Evolutionary conservation across 345 rosid genomes (phyloP).

Genomic region (Combretum micranthum): DNA sequence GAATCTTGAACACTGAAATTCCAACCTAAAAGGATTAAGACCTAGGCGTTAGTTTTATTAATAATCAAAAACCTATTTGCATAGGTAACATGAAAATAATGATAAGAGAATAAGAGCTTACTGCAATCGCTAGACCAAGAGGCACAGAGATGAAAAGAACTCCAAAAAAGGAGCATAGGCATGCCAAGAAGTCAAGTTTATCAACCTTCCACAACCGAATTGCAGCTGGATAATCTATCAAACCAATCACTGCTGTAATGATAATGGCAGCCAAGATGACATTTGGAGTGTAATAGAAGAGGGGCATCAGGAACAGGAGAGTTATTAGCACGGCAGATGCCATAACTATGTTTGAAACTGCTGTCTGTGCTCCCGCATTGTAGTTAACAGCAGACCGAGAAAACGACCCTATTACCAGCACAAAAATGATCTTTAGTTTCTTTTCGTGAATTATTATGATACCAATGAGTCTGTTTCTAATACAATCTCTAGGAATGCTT

Average conservation of each 20-base stretch:
- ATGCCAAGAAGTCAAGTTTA: constrained; percentile 89
- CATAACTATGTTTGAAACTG: constrained; percentile 79
- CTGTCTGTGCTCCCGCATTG: constrained; percentile 90
- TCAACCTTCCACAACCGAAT: constrained; percentile 76
- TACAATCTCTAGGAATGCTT: background rate
- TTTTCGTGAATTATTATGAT: too few species aligned
- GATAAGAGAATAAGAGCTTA: constrained; percentile 20
- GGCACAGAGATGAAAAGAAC: constrained; percentile 95
- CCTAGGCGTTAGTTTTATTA: background rate
- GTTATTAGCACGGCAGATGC: constrained; percentile 85
- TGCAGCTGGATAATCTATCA: constrained; percentile 72
- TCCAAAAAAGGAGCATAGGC: constrained; percentile 79
- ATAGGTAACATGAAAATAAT: background rate
- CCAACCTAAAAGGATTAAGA: constrained; percentile 56
- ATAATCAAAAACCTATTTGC: too few species aligned
- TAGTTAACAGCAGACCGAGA: constrained; percentile 90
- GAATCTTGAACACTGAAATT: constrained; percentile 77
- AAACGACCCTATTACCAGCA: constrained; percentile 57
- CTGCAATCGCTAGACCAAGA: constrained; percentile 81
- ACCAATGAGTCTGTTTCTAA: too few species aligned
- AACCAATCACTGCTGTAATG: constrained; percentile 85
- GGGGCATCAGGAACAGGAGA: constrained; percentile 85
- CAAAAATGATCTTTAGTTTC: too few species aligned
- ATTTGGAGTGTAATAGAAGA: constrained; percentile 87
- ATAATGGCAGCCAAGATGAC: constrained; percentile 85